Conservation (phyloP, 2,329 filamentous ascomycete genomes). For the Geosmithia flava region DNA sequence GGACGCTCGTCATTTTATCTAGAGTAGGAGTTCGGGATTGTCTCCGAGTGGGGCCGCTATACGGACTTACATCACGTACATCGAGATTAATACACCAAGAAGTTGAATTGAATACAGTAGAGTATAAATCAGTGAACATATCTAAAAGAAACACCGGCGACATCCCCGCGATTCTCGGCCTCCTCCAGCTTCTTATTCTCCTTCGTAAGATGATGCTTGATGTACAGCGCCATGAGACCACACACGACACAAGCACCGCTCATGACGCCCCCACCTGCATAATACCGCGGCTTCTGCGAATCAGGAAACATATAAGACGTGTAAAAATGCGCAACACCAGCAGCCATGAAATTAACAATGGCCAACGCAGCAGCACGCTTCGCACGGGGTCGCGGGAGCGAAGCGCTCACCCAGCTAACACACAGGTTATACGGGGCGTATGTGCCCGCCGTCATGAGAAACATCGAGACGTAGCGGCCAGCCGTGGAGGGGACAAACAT, state of each 20-base stretch:
- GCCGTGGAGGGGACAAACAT: constrained; percentile 26
- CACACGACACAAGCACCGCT: constrained; percentile 11
- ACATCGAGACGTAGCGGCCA: constrained; percentile 32
- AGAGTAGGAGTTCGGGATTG: neutral
- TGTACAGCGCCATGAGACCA: constrained; percentile 11
- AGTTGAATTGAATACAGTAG: neutral
- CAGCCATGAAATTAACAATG: neutral
- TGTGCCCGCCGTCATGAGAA: constrained; percentile 25
- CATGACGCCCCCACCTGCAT: constrained; percentile 14
- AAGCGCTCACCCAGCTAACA: constrained; percentile 21
- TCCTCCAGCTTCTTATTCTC: constrained; percentile 10
- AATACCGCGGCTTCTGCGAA: constrained; percentile 14
- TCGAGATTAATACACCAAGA: neutral
- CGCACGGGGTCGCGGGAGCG: neutral
- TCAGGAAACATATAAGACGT: constrained; percentile 17
- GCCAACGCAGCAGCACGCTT: neutral
- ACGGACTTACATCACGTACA: too few species aligned
- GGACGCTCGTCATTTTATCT: neutral
- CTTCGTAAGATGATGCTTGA: constrained; percentile 13
- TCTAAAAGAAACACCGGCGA: neutral
- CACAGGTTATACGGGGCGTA: constrained; percentile 31
- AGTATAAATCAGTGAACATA: neutral
- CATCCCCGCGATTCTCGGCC: constrained; percentile 7
- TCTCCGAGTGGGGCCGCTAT: neutral
- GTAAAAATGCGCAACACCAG: constrained; percentile 10